Evolutionary conservation across 257 asterid genomes (phyloP).

Genomic region (Coffea eugenioides): DNA sequence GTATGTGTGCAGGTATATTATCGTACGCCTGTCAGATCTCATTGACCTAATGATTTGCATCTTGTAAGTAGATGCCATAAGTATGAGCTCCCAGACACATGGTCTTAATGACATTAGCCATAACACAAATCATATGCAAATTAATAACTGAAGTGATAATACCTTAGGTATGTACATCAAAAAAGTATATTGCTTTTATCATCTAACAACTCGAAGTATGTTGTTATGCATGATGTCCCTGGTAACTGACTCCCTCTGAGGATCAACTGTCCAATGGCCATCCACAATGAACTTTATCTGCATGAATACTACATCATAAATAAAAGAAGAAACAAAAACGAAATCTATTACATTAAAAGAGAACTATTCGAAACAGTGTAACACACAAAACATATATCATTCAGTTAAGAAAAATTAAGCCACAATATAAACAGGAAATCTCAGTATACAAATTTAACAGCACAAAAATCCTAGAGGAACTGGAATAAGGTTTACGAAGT

Average conservation of each 20-base stretch:
- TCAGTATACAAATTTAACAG: neutral
- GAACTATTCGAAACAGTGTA: neutral
- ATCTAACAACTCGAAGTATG: constrained; percentile 75
- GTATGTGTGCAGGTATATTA: too few relatives aligned
- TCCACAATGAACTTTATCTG: constrained; percentile 89
- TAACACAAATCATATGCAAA: neutral
- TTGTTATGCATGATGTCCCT: constrained; percentile 62
- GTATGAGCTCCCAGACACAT: neutral
- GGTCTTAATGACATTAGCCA: neutral
- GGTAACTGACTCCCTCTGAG: constrained; percentile 54
- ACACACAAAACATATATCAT: neutral
- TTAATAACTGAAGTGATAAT: neutral
- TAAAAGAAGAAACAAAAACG: neutral
- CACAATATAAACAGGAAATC: neutral
- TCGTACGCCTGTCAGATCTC: too few relatives aligned
- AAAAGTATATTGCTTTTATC: constrained; percentile 13
- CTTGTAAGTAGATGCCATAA: too few relatives aligned
- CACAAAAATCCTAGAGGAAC: neutral
- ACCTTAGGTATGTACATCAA: neutral
- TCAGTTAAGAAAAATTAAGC: neutral
- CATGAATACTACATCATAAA: neutral
- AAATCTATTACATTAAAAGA: neutral
- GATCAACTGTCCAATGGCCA: constrained; percentile 74
- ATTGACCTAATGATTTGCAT: too few relatives aligned
- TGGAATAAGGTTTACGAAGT: neutral